These are phyloP conservation scores for Pichia pseudocactophila DNA, from an alignment of 805 yeast genomes.

Conservation along the genomic window DNA sequence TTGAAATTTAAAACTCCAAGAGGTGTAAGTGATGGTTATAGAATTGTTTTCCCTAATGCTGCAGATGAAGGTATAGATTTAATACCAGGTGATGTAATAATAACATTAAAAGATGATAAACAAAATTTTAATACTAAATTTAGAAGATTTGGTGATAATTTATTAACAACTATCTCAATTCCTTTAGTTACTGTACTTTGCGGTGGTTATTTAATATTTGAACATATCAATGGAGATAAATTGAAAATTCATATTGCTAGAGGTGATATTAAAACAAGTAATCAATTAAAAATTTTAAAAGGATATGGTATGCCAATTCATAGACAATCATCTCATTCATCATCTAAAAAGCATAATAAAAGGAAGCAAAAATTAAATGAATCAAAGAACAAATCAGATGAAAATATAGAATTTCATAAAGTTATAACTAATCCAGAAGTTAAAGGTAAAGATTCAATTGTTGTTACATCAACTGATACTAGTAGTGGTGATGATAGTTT, in stretches of 20 bases:
- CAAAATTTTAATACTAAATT: slow-evolving; percentile 22
- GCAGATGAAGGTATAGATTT: slow-evolving; percentile 56
- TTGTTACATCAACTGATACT: neutral
- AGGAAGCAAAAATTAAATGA: neutral
- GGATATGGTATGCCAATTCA: slow-evolving; percentile 57
- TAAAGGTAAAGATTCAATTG: neutral
- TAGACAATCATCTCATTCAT: slow-evolving; percentile 4
- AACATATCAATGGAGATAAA: slow-evolving; percentile 30
- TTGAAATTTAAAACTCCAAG: slow-evolving; percentile 45
- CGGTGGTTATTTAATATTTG: slow-evolving; percentile 24
- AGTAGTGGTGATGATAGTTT: slow-evolving; percentile 3
- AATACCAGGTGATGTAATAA: slow-evolving; percentile 59
- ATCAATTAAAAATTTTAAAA: slow-evolving; percentile 29
- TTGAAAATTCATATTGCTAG: slow-evolving; percentile 33
- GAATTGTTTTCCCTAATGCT: slow-evolving; percentile 44
- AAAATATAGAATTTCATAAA: neutral
- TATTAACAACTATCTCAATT: slow-evolving; percentile 15
- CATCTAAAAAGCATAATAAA: neutral
- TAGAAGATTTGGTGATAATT: slow-evolving; percentile 27
- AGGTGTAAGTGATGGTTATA: slow-evolving; percentile 47
- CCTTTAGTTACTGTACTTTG: slow-evolving; percentile 19
- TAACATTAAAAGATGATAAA: slow-evolving; percentile 37
- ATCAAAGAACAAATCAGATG: neutral
- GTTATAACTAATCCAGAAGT: neutral
- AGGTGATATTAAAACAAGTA: slow-evolving; percentile 47